phyloP scores from a whole-genome alignment of 306 rosid species.

The Acacia melanoxylon region DNA sequence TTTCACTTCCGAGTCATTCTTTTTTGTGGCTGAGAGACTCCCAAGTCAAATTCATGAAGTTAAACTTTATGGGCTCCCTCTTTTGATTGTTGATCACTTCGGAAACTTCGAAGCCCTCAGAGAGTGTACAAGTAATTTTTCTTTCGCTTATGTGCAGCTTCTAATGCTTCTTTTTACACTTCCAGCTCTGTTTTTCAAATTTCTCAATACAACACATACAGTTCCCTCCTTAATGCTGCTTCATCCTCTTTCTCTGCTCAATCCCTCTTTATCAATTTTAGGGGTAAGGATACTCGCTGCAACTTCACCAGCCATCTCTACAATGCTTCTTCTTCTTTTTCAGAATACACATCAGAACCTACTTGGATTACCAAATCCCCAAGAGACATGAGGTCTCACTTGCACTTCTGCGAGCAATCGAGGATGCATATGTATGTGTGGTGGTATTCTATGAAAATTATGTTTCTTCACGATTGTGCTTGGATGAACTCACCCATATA shows the following conservation, averaged over 20 bases:
- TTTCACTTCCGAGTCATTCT: neutral
- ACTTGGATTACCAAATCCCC: neutral
- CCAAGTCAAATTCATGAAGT: neutral
- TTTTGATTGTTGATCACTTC: neutral
- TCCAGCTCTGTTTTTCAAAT: neutral
- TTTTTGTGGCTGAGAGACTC: neutral
- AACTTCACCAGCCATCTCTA: neutral
- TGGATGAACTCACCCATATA: neutral
- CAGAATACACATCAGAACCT: neutral
- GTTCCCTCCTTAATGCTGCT: neutral
- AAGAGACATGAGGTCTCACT: neutral
- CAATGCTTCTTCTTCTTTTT: neutral
- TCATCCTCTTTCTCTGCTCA: neutral
- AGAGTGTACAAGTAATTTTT: neutral
- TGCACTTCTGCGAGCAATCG: neutral
- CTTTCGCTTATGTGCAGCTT: neutral
- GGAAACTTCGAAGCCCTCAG: neutral
- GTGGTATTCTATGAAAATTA: neutral
- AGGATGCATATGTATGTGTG: neutral
- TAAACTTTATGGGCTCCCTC: neutral
- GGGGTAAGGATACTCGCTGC: neutral
- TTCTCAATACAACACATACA: neutral
- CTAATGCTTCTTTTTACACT: neutral
- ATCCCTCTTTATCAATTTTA: neutral
- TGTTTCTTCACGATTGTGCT: neutral